phyloP scores from a whole-genome alignment of 768 basidiomycete genomes.

The Epithele typhae region DNA sequence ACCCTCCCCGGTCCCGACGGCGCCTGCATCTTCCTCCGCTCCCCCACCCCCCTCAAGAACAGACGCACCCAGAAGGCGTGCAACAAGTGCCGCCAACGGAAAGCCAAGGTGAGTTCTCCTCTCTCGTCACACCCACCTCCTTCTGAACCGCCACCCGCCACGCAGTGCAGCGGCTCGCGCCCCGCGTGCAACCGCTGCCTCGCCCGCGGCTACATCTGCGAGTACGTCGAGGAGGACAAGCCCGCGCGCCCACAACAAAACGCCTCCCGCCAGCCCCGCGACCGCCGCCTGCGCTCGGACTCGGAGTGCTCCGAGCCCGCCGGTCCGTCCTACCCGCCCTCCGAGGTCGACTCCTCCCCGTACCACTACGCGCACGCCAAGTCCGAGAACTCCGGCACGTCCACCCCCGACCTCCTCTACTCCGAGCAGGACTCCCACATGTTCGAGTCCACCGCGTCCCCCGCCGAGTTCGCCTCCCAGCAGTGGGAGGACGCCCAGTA shows the following conservation, averaged over 20 bases:
- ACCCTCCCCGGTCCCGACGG: constrained; percentile 35
- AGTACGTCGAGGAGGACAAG: constrained; percentile 27
- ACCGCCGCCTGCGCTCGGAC: constrained; percentile 1
- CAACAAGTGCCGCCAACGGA: constrained; percentile 35
- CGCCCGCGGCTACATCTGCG: constrained; percentile 30
- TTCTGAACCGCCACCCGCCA: not conserved
- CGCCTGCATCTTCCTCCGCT: constrained; percentile 34
- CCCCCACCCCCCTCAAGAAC: constrained; percentile 35
- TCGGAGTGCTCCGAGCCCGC: constrained; percentile 7
- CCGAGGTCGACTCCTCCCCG: not conserved
- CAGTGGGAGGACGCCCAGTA: constrained; percentile 7
- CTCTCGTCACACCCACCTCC: not conserved
- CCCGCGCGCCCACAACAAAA: constrained; percentile 1
- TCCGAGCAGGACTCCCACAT: not conserved
- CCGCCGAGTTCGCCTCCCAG: not conserved
- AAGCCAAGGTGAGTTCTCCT: constrained; percentile 32
- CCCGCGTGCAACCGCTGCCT: constrained; percentile 33
- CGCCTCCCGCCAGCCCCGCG: not conserved
- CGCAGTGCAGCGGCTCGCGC: constrained; percentile 33
- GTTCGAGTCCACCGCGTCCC: not conserved
- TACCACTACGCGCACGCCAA: constrained; percentile 4
- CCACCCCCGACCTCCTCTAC: constrained; percentile 9
- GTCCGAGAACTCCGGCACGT: constrained; percentile 6
- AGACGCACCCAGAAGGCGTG: constrained; percentile 34
- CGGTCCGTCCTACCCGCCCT: constrained; percentile 1